Evolutionary conservation across 352 stramenopile genomes (phyloP).

Genomic region (Poterioochromonas sp.): DNA sequence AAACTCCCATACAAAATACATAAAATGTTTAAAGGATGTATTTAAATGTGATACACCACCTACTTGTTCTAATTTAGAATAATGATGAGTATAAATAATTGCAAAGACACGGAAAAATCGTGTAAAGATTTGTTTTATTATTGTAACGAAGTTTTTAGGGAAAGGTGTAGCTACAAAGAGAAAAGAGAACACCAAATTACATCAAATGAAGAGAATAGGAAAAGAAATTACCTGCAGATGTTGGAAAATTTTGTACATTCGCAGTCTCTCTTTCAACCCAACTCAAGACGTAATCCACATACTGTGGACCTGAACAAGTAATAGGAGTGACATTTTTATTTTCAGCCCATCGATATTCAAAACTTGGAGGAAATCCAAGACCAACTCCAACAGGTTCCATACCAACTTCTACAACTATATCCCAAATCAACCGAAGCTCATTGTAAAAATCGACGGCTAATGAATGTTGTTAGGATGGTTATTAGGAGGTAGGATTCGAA

Average conservation of each 20-base stretch:
- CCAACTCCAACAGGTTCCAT: background rate
- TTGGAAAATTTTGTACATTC: slow-evolving; percentile 63
- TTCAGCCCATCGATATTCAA: slow-evolving; percentile 77
- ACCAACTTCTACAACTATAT: slow-evolving; percentile 55
- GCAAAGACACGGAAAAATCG: slow-evolving; percentile 84
- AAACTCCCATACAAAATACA: slow-evolving; percentile 77
- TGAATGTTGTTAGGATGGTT: slow-evolving; percentile 5
- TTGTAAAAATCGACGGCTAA: slow-evolving; percentile 86
- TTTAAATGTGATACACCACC: slow-evolving; percentile 83
- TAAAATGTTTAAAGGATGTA: slow-evolving; percentile 91
- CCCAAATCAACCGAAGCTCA: slow-evolving; percentile 81
- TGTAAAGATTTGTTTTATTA: slow-evolving; percentile 80
- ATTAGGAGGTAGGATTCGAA: background rate
- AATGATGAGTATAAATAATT: slow-evolving; percentile 86
- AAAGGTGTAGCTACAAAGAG: slow-evolving; percentile 51
- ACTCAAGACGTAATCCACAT: slow-evolving; percentile 79
- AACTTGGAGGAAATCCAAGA: slow-evolving; percentile 52
- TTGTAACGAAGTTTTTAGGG: slow-evolving; percentile 64
- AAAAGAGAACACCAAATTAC: background rate
- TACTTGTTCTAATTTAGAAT: slow-evolving; percentile 73
- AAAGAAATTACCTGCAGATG: slow-evolving; percentile 43
- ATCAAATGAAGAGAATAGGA: slow-evolving; percentile 33
- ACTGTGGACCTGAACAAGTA: slow-evolving; percentile 66
- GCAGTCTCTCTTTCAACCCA: slow-evolving; percentile 78
- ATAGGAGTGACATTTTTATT: slow-evolving; percentile 44